A percentile compares a stretch with the other conserved stretches of the same genome.
Evolutionary conservation across 78 protist genomes (phyloP).

Genomic region (Tieghemostelium lacteum): DNA sequence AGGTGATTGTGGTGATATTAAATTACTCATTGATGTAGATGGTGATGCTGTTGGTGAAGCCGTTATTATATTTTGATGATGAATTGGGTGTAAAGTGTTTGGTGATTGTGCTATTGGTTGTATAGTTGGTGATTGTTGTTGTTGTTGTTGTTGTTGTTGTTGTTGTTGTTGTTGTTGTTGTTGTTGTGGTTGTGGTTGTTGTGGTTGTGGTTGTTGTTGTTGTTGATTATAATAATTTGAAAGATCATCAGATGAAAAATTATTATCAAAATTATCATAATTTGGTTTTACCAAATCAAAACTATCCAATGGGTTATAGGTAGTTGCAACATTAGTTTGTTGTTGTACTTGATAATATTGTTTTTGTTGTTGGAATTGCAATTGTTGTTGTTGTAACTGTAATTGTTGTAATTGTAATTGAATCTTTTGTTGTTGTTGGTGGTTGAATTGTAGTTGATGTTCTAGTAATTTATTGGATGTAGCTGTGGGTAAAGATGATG

Average conservation of each 20-base stretch:
- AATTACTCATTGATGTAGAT: background rate
- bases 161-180: constrained; percentile 12
- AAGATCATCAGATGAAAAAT: background rate
- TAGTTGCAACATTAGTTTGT: background rate
- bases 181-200: constrained; percentile 3
- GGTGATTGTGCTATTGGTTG: background rate
- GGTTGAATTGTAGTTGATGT: background rate
- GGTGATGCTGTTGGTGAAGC: background rate
- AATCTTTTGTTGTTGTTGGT: background rate
- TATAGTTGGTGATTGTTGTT: constrained; percentile 22
- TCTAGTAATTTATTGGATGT: background rate
- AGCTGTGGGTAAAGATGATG: background rate
- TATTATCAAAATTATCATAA: background rate
- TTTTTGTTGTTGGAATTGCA: constrained; percentile 4
- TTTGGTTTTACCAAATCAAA: background rate
- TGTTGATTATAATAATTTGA: background rate
- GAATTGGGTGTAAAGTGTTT: background rate
- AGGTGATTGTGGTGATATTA: background rate
- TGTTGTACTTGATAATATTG: background rate
- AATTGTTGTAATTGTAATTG: background rate
- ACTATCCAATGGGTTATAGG: background rate
- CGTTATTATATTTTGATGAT: background rate
- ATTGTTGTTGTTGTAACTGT: background rate
- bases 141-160: constrained; percentile 16
- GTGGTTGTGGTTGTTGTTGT: constrained; percentile 11